Percentiles rank a stretch among this genome's conserved stretches.
Conservation (phyloP, 2,329 filamentous ascomycete species). For the Phoma herbarum region DNA sequence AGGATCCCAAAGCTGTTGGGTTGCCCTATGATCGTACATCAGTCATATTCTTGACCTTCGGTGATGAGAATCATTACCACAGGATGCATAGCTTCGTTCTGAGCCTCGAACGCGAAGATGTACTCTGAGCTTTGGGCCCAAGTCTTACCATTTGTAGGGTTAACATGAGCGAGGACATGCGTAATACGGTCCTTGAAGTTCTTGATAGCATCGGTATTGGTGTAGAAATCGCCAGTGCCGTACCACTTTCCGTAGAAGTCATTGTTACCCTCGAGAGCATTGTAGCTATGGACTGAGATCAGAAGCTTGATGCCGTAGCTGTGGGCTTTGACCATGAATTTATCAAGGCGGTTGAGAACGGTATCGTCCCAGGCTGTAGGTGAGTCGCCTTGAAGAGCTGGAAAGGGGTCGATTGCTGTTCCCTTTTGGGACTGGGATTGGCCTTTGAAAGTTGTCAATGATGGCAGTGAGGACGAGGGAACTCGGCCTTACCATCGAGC, state of each 20-base stretch:
- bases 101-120: constrained; percentile 28
- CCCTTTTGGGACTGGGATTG: constrained; percentile 19
- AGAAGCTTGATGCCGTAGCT: constrained; percentile 24
- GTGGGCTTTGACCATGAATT: constrained; percentile 22
- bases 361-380: constrained; percentile 19
- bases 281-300: constrained; percentile 25
- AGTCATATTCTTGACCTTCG: background rate
- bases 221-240: constrained; percentile 26
- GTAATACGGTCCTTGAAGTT: constrained; percentile 21
- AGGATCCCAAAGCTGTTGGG: constrained; percentile 14
- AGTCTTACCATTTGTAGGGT: constrained; percentile 17
- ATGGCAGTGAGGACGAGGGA: background rate
- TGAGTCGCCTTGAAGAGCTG: constrained; percentile 13
- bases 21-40: constrained; percentile 2
- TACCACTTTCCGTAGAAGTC: constrained; percentile 27
- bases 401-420: constrained; percentile 17
- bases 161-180: constrained; percentile 21
- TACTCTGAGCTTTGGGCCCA: constrained; percentile 24
- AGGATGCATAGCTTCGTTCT: constrained; percentile 26
- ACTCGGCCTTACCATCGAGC: constrained; percentile 9
- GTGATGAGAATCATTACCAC: too few relatives aligned
- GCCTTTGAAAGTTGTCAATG: constrained; percentile 8
- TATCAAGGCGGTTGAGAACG: constrained; percentile 22
- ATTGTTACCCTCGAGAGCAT: constrained; percentile 21
- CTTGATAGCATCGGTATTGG: constrained; percentile 16